Base-by-base conservation (phyloP, 345 rosid genomes). In the Salix purpurea region DNA sequence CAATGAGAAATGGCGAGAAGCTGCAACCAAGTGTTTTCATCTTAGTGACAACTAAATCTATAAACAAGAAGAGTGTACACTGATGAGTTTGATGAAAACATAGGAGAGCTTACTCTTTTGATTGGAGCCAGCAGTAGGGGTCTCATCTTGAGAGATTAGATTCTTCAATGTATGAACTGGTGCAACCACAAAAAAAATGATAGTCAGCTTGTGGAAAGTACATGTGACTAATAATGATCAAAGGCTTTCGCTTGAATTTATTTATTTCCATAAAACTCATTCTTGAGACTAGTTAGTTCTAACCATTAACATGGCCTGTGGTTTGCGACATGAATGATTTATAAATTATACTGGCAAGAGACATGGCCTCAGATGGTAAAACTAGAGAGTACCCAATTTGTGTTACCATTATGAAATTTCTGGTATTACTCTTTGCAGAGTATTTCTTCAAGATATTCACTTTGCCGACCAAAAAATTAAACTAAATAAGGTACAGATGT, bases 101-200 rank as follows among this genome's bases (percentile, higher is more conserved):
- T 68, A 10, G 24, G 21, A 68, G 75, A n/a, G 30, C 95, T 88
- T 88, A 93, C 97, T 62, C 86, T 89, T 93, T 64, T 88, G 91
- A 42, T 91, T 86, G 6, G 80, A 68, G 73, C 73, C 81, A 24
- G 88, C 86, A 62, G 86, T 80, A 3, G 88, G 92, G 21, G 92
- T 87, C 80, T 93, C 99, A 46, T 90, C 97, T 87, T 86, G 94
- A 64, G 93, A 91, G 83, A 95, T 91, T 14, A 95, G 91, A 77
- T 86, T 93, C 84, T 91, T 95, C 90, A 96, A 82, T n/a, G 91
- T 91, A 87, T 83, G 86, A 78, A 83, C 98, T 93, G 90, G 9
- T 26, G 81, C 61, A 64, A 67, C 67, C 79, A 80, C 77, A 76
- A 77, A 76, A 76, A 32, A 54, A 50, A 30, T 44, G 74, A 65